phyloP scores from a whole-genome alignment of 495 filamentous ascomycete species.

The Neurospora pannonica region DNA sequence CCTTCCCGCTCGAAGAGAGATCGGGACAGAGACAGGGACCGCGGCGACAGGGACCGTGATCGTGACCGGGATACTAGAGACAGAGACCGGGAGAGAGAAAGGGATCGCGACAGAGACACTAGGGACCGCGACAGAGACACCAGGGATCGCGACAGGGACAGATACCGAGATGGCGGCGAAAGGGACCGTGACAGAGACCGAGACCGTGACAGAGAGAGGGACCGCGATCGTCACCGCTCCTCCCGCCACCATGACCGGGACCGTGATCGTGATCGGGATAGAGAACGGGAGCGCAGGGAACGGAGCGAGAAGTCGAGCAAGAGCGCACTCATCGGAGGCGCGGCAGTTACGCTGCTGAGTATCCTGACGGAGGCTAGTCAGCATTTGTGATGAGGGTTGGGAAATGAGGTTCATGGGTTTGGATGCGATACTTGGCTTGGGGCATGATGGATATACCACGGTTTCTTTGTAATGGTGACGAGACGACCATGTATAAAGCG shows the following conservation, averaged over 20 bases:
- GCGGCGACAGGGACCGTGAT: constrained; percentile 2
- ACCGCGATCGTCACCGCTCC: constrained; percentile 5
- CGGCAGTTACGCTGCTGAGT: constrained; percentile 40
- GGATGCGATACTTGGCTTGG: neutral
- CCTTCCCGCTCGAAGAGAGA: constrained; percentile 3
- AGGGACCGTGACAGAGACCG: constrained; percentile 12
- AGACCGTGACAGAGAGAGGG: constrained; percentile 14
- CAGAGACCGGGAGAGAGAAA: constrained; percentile 18
- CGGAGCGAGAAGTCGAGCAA: constrained; percentile 16
- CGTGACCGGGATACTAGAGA: constrained; percentile 4
- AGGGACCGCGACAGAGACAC: neutral
- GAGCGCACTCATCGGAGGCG: constrained; percentile 38
- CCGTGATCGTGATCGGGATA: constrained; percentile 16
- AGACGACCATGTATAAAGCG: neutral
- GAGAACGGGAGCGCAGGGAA: constrained; percentile 15
- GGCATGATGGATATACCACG: neutral
- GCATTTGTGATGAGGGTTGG: constrained; percentile 9
- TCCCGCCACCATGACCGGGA: constrained; percentile 13
- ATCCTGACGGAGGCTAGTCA: constrained; percentile 41
- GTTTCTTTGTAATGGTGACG: neutral
- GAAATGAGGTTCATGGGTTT: neutral
- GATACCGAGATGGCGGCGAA: constrained; percentile 3
- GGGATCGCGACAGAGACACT: neutral
- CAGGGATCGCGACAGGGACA: constrained; percentile 11
- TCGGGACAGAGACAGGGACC: constrained; percentile 10